These are phyloP conservation scores for Nepenthes mirabilis DNA, from an alignment of 148 eudicot species.

Conservation along the genomic window DNA sequence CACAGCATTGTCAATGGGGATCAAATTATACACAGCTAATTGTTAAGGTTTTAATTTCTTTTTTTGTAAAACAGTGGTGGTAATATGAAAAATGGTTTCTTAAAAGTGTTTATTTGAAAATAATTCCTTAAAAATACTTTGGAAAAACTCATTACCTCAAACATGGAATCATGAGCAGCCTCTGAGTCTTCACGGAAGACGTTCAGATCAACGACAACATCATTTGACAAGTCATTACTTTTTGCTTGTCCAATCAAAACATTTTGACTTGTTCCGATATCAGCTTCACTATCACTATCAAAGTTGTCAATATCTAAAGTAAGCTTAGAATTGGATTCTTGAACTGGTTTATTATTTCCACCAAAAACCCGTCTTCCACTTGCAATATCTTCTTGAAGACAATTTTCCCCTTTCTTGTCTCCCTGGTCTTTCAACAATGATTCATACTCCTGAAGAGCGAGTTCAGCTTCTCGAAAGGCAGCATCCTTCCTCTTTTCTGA, in stretches of 20 bases:
- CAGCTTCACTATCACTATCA: slow-evolving; percentile 71
- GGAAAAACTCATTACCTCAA: slow-evolving; percentile 31
- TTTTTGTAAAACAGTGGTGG: no score
- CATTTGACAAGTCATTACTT: slow-evolving; percentile 22
- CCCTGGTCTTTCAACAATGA: slow-evolving; percentile 28
- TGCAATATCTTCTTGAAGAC: slow-evolving; percentile 15
- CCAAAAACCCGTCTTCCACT: slow-evolving; percentile 88
- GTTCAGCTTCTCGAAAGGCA: slow-evolving; percentile 74
- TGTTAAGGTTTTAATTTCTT: no score
- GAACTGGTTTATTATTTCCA: slow-evolving; percentile 30
- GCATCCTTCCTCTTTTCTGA: slow-evolving; percentile 63
- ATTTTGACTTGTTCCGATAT: slow-evolving; percentile 33
- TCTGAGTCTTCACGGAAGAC: slow-evolving; percentile 67
- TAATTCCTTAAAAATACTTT: no score
- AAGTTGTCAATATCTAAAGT: slow-evolving; percentile 45
- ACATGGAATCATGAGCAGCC: slow-evolving; percentile 35
- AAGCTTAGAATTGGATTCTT: slow-evolving; percentile 18
- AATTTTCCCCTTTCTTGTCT: slow-evolving; percentile 21
- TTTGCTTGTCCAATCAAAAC: slow-evolving; percentile 10
- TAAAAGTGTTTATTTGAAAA: no score
- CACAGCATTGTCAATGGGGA: no score
- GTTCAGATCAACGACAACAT: slow-evolving; percentile 45
- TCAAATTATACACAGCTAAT: no score
- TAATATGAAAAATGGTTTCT: no score
- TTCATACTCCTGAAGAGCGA: slow-evolving; percentile 72